A percentile compares a stretch with the other conserved stretches of the same genome.
Conservation (phyloP, 1,284 basidiomycete species). For the Ceratobasidium sp. region DNA sequence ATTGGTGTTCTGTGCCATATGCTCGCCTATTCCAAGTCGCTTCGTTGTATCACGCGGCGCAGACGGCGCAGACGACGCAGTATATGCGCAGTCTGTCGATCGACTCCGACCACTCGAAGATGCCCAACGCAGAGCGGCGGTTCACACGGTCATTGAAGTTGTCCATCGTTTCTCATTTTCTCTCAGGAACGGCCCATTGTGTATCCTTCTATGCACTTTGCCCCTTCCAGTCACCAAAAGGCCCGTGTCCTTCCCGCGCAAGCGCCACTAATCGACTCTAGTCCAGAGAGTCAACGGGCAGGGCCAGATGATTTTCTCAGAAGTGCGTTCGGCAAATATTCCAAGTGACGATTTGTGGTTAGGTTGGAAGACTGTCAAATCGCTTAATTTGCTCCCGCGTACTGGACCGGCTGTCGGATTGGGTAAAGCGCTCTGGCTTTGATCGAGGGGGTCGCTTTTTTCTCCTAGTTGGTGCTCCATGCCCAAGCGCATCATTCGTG, state of each 20-base stretch:
- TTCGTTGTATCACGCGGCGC: no score
- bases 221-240: neutral
- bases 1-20: neutral
- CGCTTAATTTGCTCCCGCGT: neutral
- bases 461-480: neutral
- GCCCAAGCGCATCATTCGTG: neutral
- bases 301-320: neutral
- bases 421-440: slow-evolving; percentile 18
- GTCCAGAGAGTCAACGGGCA: neutral
- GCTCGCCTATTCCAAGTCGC: no score
- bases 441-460: neutral
- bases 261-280: neutral
- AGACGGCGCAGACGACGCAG: no score
- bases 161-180: no score
- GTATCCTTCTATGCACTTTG: neutral
- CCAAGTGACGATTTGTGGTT: neutral
- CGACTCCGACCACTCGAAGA: no score
- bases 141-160: neutral
- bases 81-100: neutral
- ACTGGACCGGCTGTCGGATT: neutral
- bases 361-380: neutral
- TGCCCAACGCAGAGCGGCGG: neutral
- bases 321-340: neutral
- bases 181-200: neutral
- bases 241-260: neutral